Evolutionary conservation across 148 eudicot species (phyloP).

Genomic region (Vaccinium macrocarpon): DNA sequence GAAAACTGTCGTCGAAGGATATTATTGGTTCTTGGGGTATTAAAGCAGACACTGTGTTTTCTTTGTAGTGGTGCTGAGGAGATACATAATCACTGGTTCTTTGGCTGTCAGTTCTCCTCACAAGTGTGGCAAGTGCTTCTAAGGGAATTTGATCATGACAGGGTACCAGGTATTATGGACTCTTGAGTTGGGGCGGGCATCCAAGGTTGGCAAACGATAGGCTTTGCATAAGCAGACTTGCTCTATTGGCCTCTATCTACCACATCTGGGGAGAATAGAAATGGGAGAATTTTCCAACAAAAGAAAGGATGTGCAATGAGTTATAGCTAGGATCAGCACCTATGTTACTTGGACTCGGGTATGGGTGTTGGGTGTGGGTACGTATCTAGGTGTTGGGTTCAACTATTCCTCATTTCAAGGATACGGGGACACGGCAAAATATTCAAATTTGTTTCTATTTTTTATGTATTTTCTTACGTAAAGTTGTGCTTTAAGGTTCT

Average conservation of each 20-base stretch:
- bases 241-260: neutral
- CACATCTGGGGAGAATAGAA: neutral
- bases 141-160: neutral
- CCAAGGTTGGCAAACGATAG: neutral
- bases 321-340: neutral
- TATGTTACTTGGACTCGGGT: too few species aligned
- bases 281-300: constrained; percentile 1
- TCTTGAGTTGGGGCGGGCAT: neutral
- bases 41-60: neutral
- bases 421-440: too few species aligned
- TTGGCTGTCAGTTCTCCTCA: neutral
- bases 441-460: too few species aligned
- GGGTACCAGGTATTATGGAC: neutral
- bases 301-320: neutral
- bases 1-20: neutral
- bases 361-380: too few species aligned
- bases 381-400: too few species aligned
- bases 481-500: too few species aligned
- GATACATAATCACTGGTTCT: neutral
- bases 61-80: neutral
- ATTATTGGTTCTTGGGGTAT: neutral
- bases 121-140: constrained; percentile 1
- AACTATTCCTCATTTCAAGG: too few species aligned
- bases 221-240: neutral
- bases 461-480: too few species aligned